Conservation (phyloP, 1,139 yeast genomes). For the Kodamaea derodonti region DNA sequence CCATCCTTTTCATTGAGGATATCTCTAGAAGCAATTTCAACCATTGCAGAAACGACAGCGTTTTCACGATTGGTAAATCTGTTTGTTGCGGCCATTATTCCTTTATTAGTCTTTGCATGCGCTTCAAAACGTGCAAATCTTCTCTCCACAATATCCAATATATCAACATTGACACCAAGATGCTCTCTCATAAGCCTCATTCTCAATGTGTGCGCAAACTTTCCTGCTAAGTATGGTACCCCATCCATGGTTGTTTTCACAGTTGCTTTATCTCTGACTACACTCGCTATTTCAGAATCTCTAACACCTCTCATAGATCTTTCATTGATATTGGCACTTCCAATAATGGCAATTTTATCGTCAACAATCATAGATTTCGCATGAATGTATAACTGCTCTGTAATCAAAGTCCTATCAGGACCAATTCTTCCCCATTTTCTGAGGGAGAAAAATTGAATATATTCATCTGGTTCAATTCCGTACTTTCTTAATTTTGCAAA, state of each 20-base stretch:
- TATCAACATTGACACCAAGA: slow-evolving; percentile 87
- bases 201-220: slow-evolving; percentile 85
- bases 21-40: slow-evolving; percentile 69
- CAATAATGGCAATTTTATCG: slow-evolving; percentile 88
- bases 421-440: slow-evolving; percentile 97
- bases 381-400: slow-evolving; percentile 91
- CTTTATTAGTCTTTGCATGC: slow-evolving; percentile 45
- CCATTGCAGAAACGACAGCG: slow-evolving; percentile 56
- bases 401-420: slow-evolving; percentile 64
- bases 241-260: slow-evolving; percentile 80
- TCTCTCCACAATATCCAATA: slow-evolving; percentile 79
- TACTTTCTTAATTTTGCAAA: slow-evolving; percentile 74
- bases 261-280: slow-evolving; percentile 79
- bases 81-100: slow-evolving; percentile 42
- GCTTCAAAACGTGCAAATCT: slow-evolving; percentile 59
- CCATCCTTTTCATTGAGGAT: slow-evolving; percentile 44
- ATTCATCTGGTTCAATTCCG: slow-evolving; percentile 86
- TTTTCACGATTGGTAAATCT: slow-evolving; percentile 31
- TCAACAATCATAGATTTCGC: slow-evolving; percentile 93
- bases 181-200: slow-evolving; percentile 95
- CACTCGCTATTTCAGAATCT: slow-evolving; percentile 91
- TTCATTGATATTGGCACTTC: slow-evolving; percentile 95
- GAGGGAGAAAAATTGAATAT: slow-evolving; percentile 86
- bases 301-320: slow-evolving; percentile 90
- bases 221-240: slow-evolving; percentile 71